Conservation (phyloP, 345 rosid genomes). For the Punica granatum region DNA sequence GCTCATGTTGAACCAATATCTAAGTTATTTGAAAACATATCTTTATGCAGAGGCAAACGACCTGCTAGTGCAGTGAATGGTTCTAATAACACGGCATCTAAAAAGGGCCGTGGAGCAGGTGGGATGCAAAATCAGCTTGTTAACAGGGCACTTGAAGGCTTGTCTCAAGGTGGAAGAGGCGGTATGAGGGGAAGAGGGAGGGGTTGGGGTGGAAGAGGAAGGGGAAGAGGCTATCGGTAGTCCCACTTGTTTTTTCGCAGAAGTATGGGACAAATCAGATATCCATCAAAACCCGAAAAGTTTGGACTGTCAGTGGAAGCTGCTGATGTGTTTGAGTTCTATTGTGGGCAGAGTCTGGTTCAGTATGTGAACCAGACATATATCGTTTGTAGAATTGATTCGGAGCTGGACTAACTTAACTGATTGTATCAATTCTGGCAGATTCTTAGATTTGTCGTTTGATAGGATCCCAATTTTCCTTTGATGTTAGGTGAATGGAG, state of each 20-base stretch:
- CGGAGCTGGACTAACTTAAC: background rate
- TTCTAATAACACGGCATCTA: conserved; percentile 35
- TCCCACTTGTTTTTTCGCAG: background rate
- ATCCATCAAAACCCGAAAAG: background rate
- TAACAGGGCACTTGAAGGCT: conserved; percentile 81
- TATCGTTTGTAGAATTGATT: background rate
- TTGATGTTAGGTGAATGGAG: background rate
- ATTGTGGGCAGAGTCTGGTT: background rate
- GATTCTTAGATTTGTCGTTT: background rate
- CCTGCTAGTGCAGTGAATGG: conserved; percentile 56
- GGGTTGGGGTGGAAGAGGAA: conserved; percentile 65
- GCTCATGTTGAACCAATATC: background rate
- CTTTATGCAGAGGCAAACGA: conserved; percentile 60
- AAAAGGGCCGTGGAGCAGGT: conserved; percentile 70
- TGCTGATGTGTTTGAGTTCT: background rate
- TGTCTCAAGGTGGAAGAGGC: conserved; percentile 69
- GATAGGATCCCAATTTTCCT: background rate
- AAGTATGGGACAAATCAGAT: background rate
- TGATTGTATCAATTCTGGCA: background rate
- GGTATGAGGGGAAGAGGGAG: conserved; percentile 55
- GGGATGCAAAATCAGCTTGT: conserved; percentile 72
- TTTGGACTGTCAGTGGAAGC: background rate
- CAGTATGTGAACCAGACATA: background rate
- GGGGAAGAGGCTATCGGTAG: conserved; percentile 51
- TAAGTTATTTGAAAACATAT: background rate